phyloP scores from a whole-genome alignment of 768 basidiomycete species.

The Tricholoma bakamatsutake region DNA sequence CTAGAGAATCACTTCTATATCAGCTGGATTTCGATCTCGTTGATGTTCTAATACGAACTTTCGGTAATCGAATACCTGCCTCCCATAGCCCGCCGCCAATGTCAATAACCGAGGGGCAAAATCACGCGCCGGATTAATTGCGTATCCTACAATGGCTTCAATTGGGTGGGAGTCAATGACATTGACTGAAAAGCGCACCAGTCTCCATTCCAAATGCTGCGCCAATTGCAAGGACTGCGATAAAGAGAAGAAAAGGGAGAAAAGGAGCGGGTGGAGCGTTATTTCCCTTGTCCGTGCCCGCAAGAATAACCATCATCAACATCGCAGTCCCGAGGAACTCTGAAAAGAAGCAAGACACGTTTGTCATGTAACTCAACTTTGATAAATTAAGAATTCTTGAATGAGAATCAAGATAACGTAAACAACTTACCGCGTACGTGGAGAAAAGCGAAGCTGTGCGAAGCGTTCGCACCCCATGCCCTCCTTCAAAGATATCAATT shows the following conservation, averaged over 20 bases:
- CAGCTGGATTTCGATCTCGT: neutral
- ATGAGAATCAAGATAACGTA: neutral
- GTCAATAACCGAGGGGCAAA: constrained; percentile 64
- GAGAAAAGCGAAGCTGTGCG: constrained; percentile 51
- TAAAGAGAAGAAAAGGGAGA: constrained; percentile 51
- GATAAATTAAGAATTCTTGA: neutral
- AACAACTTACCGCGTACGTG: constrained; percentile 49
- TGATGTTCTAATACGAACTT: constrained; percentile 28
- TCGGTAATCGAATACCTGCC: constrained; percentile 33
- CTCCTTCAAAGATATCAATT: constrained; percentile 59
- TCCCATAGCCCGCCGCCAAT: constrained; percentile 67
- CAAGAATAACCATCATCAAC: constrained; percentile 51
- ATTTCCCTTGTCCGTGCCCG: constrained; percentile 49
- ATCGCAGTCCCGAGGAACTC: constrained; percentile 59
- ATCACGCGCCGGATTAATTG: constrained; percentile 33
- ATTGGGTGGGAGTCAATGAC: neutral
- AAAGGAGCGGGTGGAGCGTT: constrained; percentile 42
- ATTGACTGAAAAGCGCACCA: constrained; percentile 14
- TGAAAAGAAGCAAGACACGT: constrained; percentile 35
- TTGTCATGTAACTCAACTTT: constrained; percentile 27
- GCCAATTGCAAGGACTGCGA: constrained; percentile 53
- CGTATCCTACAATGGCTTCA: constrained; percentile 22
- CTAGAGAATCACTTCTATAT: constrained; percentile 25
- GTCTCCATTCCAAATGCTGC: constrained; percentile 63
- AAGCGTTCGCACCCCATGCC: constrained; percentile 44